Evolutionary conservation across 2,329 filamentous ascomycete species (phyloP), one percentile per base, ranked within the genome.

Genomic region (Colletotrichum falcatum): DNA sequence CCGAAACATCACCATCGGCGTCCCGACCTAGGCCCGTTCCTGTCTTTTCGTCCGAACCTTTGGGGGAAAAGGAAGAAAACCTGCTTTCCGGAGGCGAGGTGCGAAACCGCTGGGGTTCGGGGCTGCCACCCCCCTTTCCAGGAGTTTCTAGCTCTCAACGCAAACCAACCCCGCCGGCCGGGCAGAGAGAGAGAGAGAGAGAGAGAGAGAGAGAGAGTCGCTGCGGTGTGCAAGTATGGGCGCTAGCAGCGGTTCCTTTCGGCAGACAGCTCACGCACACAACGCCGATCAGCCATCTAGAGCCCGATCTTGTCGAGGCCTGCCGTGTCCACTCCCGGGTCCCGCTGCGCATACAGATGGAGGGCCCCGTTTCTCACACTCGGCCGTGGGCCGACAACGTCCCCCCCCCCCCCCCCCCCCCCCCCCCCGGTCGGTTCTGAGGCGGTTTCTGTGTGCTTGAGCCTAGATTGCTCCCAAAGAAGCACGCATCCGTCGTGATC

Each of bases 281-380:
- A 61, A 64, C 33, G 42, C 67, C 67, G 67, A 70, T 70, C 55
- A 48, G 28, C 67, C 20, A 48, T 70, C 44, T 54, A 51, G 28
- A 62, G 53, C 48, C 64, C 67, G 67, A 70, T 70, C 67, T 67
- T 42, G 39, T 66, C 58, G 30, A 44, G 44, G 33, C 39, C n/a
- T n/a, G 14, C 44, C 53, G 53, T 46, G 30, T 63, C 66, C 66
- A 70, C 66, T 70, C 55, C 49, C 35, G 42, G 42, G 30, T 23
- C 65, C 66, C 66, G 56, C 66, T 55, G 1, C 20, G 55, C 62
- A 55, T 51, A 23, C 54, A 35, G 44, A 65, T 60, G 55, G 56
- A 37, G 18, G 23, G n/a, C 48, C 42, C 37, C 18, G 46, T 61
- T 33, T 55, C 37, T 44, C 20, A 37, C 30, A 62, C 58, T 59